Evolutionary conservation across 345 rosid genomes (phyloP), one percentile per base, ranked within the genome.

Genomic region (Eucalyptus sideroxylon): DNA sequence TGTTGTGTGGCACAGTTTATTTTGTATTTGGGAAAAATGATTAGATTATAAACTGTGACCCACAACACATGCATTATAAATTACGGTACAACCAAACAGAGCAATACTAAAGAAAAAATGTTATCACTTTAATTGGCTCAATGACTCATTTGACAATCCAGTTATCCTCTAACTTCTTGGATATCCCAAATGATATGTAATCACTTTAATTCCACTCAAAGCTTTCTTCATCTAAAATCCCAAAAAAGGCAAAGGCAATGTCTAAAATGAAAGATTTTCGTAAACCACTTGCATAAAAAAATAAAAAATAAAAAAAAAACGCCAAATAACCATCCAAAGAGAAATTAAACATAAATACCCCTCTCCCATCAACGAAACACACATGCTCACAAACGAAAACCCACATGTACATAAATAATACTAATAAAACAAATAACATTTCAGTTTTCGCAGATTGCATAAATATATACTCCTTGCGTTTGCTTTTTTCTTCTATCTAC

Each of bases 181-280:
- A 85, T 80, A 90, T 3, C 88, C 88, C 82, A 31, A 59, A 16
- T 95, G 92, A 5, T 9, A 85, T 21, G 92, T 16, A 67, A 69
- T 27, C 9, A 97, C 98, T 87, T 88, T 96, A 6, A 97, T 34
- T 26, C 91, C 94, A 89, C 45, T 94, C 87, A 97, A 72, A 7
- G 92, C 92, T 83, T 83, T 15, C 55, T 88, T 95, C 88, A 95
- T 88, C 96, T 97, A 86, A 67, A 47, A 65, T 42, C 26, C 45
- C 16, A 13, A 60, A 23, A 88, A 85, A 15, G 16, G 10, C 51
- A 10, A 85, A 4, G 12, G 17, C 4, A 50, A 47, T 6, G 31
- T 67, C 40, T 15, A 67, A 67, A 67, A 67, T 65, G 1, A 30
- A 6, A 65, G 6, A 65, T 65, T 65, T 65, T 65, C 3, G 11